Evolutionary conservation across 2,329 filamentous ascomycete species (phyloP), one percentile per base, ranked within the genome.

Genomic region (Aspergillus clavatus): DNA sequence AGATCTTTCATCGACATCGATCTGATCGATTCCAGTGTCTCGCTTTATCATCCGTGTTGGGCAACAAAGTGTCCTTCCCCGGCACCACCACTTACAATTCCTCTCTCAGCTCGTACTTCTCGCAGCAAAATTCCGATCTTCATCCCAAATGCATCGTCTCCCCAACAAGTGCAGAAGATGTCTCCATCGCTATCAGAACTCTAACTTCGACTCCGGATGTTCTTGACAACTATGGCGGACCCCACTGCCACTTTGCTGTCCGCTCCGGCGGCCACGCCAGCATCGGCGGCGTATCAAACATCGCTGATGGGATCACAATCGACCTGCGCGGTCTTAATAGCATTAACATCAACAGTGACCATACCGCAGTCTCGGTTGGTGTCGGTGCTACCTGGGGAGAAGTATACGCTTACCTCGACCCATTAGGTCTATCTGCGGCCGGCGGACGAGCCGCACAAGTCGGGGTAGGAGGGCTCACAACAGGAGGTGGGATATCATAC

Each of bases 381-480:
- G 31, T 38, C 0, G 47, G 47, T n/a, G 31, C 37, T 1, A 26
- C 28, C 14, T 50, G 47, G 45, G 29, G 26, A 5, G 19, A 37
- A 5, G 45, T 50, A 5, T 51, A 51, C 40, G n/a, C 22, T 1
- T 21, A 8, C 3, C 43, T 53, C 23, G 51, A 54, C 21, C 26
- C 40, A 7, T 27, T 51, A 2, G 40, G 48, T 40, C 26, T 59
- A 12, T 37, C 51, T 11, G 55, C 57, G 5, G 36, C 46, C 19
- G 57, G 57, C 16, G 57, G 55, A 2, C 48, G 57, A 28, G 51
- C 42, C 12, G 41, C 46, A 10, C 39, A 24, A 14, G 53, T 60
- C 23, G 54, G 57, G n/a, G 57, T 60, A 4, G 57, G 55, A 2
- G 57, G 57, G 7, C 40, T 56, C 14, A 40, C 24, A 7, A 16